Evolutionary conservation across 148 eudicot genomes (phyloP), one percentile per base, ranked within the genome.

Genomic region (Bassia scoparia): DNA sequence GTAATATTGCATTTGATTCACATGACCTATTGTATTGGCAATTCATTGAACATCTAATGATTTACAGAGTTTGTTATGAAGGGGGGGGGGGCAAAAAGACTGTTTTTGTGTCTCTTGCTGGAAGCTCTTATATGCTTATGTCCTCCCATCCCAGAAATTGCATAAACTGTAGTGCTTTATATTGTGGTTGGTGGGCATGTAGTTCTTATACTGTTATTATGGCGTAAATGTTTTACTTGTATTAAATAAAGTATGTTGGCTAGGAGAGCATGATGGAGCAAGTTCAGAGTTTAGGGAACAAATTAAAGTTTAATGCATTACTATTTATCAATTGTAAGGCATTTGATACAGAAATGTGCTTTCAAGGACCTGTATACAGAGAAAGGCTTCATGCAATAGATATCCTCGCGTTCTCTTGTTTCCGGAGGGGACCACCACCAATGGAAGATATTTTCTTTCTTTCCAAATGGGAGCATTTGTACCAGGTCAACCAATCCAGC

Each of bases 351-450:
- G 93, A 91, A 81, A 73, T 94, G 84, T 94, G 83, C 89, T 94
- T 89, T 89, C 82, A 82, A 95, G 98, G 98, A 81, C 88, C 74
- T 94, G 76, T 87, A 83, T 85, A 84, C 98, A 95, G 98, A 95
- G 97, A 88, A 95, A 95, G 84, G 98, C 97, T 63, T 89, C 97
- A 61, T 84, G 81, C 82, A 70, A 83, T 73, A 87, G 79, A 77
- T 95, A 83, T 84, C 96, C 98, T 78, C 90, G 93, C 54, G 80
- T 95, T 85, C 90, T 95, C 37, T 77, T 95, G 78, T 95, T 95
- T 89, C 98, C 98, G 20, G 98, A 95, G 82, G 98, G 98, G 79
- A 95, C 98, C 30, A 95, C 98, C 53, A 91, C 89, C 75, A 91
- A 95, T 74, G 98, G 98, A 77, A 83, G 92, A 86, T 80, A 71